A percentile compares a stretch with the other conserved stretches of the same genome.
Evolutionary conservation across 805 yeast genomes (phyloP).

Genomic region (Candida anglica): DNA sequence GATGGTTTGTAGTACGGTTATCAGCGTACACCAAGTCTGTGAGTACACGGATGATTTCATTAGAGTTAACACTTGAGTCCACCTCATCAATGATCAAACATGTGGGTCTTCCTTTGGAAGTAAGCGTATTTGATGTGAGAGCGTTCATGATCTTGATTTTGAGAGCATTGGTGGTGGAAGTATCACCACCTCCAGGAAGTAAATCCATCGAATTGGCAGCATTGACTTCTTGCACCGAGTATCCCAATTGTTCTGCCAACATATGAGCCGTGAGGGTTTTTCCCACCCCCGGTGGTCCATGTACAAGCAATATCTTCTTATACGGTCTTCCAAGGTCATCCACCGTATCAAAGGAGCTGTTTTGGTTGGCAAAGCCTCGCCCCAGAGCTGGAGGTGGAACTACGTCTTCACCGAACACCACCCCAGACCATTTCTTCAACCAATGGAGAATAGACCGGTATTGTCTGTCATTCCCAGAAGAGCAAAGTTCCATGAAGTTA

Average conservation of each 20-base stretch:
- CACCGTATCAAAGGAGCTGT: conserved; percentile 7
- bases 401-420: conserved; percentile 25
- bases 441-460: conserved; percentile 36
- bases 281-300: conserved; percentile 94
- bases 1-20: conserved; percentile 37
- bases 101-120: conserved; percentile 69
- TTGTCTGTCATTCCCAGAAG: conserved; percentile 43
- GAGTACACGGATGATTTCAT: conserved; percentile 40
- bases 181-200: conserved; percentile 9
- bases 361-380: conserved; percentile 1
- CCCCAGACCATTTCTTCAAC: conserved; percentile 35
- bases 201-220: conserved; percentile 52
- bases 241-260: conserved; percentile 78
- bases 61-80: conserved; percentile 45
- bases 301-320: conserved; percentile 64
- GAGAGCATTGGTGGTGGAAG: conserved; percentile 25
- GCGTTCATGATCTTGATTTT: conserved; percentile 47
- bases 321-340: conserved; percentile 36
- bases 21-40: conserved; percentile 65
- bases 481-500: conserved; percentile 31
- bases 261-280: conserved; percentile 87
- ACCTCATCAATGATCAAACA: conserved; percentile 87
- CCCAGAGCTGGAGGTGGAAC: neutral
- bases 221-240: conserved; percentile 76
- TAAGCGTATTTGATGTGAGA: conserved; percentile 51